These are phyloP conservation scores for Agaricus sinodeliciosus DNA, from an alignment of 768 basidiomycete genomes.

Conservation along the genomic window DNA sequence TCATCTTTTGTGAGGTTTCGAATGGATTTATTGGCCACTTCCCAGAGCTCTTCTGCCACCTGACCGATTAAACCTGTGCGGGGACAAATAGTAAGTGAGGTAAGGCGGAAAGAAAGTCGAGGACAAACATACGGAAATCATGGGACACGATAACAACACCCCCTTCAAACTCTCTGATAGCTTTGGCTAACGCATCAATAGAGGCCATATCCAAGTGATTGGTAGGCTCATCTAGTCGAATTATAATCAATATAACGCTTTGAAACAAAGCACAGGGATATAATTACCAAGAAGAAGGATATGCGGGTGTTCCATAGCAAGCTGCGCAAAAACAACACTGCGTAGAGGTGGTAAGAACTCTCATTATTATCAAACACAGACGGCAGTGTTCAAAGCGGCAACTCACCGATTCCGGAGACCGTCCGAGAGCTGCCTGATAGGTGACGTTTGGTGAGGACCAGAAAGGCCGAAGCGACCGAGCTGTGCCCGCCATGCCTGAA, in stretches of 20 bases:
- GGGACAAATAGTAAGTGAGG: not conserved
- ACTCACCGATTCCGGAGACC: slow-evolving; percentile 87
- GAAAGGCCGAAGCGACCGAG: slow-evolving; percentile 94
- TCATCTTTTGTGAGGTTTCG: slow-evolving; percentile 87
- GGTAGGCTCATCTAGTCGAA: slow-evolving; percentile 74
- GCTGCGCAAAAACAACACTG: slow-evolving; percentile 92
- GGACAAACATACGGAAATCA: slow-evolving; percentile 80
- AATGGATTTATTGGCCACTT: slow-evolving; percentile 92
- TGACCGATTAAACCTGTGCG: slow-evolving; percentile 32
- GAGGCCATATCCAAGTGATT: slow-evolving; percentile 98
- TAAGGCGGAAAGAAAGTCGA: not conserved
- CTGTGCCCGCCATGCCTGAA: slow-evolving; percentile 88
- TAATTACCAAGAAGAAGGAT: slow-evolving; percentile 74
- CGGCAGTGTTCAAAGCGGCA: slow-evolving; percentile 14
- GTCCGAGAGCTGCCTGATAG: slow-evolving; percentile 92
- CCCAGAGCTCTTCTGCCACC: slow-evolving; percentile 99
- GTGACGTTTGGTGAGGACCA: slow-evolving; percentile 88
- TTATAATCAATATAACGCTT: not conserved
- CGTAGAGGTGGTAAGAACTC: not conserved
- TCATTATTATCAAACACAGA: slow-evolving; percentile 3
- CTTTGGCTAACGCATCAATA: slow-evolving; percentile 90
- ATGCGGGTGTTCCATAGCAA: slow-evolving; percentile 97
- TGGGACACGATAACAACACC: slow-evolving; percentile 99
- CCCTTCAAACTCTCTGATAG: slow-evolving; percentile 96
- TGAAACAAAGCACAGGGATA: slow-evolving; percentile 1